These are phyloP conservation scores for Yarrowia sp. DNA, from an alignment of 805 yeast species.

Conservation along the genomic window DNA sequence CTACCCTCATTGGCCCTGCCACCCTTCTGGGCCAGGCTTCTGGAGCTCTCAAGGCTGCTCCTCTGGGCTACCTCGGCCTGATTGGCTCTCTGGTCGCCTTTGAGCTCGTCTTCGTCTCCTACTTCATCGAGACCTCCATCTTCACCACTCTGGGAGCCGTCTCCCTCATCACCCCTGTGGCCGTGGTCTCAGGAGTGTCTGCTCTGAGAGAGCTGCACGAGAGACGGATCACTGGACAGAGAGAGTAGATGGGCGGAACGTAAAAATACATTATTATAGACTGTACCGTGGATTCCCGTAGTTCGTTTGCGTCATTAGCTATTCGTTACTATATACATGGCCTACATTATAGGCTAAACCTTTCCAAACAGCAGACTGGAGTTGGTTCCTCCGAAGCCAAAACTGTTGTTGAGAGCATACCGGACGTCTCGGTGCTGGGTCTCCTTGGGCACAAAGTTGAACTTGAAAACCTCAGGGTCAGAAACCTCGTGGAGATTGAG, in stretches of 20 bases:
- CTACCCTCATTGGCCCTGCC: slow-evolving; percentile 36
- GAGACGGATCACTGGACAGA: slow-evolving; percentile 33
- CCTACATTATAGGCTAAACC: background rate
- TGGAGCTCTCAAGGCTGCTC: slow-evolving; percentile 31
- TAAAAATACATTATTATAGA: slow-evolving; percentile 16
- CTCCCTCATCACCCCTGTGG: slow-evolving; percentile 51
- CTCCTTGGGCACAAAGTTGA: slow-evolving; percentile 57
- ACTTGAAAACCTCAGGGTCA: slow-evolving; percentile 45
- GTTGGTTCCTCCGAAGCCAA: slow-evolving; percentile 98
- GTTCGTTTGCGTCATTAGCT: too few species aligned
- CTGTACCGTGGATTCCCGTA: too few species aligned
- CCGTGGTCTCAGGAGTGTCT: slow-evolving; percentile 62
- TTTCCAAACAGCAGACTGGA: slow-evolving; percentile 52
- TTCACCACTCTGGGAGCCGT: slow-evolving; percentile 55
- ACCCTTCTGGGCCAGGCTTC: slow-evolving; percentile 12
- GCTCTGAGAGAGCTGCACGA: slow-evolving; percentile 50
- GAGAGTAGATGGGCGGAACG: slow-evolving; percentile 26
- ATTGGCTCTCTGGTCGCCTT: slow-evolving; percentile 48
- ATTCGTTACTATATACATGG: slow-evolving; percentile 5
- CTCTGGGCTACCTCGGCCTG: slow-evolving; percentile 46
- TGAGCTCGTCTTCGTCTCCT: slow-evolving; percentile 55
- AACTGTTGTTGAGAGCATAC: slow-evolving; percentile 79
- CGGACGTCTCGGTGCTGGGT: slow-evolving; percentile 46
- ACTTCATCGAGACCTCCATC: slow-evolving; percentile 59
- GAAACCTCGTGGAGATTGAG: slow-evolving; percentile 61